These are phyloP conservation scores for Babesia microti DNA, from an alignment of 169 alveolate genomes.

Conservation along the genomic window DNA sequence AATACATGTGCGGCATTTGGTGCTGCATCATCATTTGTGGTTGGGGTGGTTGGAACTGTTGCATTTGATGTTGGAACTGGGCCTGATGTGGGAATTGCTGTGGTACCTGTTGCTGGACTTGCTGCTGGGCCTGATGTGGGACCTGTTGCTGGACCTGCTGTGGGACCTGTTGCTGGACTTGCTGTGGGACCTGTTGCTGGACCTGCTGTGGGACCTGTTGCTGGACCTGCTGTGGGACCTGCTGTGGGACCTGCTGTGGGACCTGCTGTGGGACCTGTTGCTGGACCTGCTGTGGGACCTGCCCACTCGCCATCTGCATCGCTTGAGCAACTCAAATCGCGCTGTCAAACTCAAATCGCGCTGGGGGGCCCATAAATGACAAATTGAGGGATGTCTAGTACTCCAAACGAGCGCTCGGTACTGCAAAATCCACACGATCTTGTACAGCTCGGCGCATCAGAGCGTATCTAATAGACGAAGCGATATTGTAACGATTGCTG, in stretches of 20 bases:
- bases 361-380: not conserved
- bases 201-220: constrained; percentile 17
- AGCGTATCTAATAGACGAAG: too few species aligned
- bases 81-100: constrained; percentile 12
- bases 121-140: constrained; percentile 5
- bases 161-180: constrained; percentile 1
- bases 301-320: not conserved
- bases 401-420: not conserved
- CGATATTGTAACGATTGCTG: too few species aligned
- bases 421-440: not conserved
- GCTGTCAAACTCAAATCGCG: not conserved
- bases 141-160: constrained; percentile 9
- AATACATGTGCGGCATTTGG: constrained; percentile 28
- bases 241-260: constrained; percentile 20
- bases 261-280: not conserved
- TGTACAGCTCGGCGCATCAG: not conserved
- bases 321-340: not conserved
- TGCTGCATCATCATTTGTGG: constrained; percentile 30
- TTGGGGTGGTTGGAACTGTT: constrained; percentile 17
- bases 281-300: not conserved
- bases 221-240: constrained; percentile 11
- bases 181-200: constrained; percentile 15
- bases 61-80: constrained; percentile 20
- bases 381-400: not conserved
- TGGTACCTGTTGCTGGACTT: constrained; percentile 8